A percentile compares a stretch with the other conserved stretches of the same genome.
Evolutionary conservation across 345 rosid species (phyloP).

Genomic region (Abelmoschus esculentus): DNA sequence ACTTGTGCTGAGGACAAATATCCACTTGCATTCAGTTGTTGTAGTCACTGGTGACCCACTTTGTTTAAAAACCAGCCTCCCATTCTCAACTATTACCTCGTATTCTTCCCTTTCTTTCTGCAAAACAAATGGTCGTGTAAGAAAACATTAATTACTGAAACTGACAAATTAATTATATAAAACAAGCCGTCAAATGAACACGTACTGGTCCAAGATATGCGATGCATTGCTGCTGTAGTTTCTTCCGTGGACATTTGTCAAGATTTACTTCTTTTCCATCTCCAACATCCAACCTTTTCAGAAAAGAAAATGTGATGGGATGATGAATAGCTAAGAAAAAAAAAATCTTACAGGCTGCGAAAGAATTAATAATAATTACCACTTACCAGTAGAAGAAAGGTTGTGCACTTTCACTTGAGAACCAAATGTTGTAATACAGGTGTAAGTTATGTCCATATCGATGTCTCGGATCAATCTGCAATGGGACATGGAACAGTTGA

Average conservation of each 20-base stretch:
- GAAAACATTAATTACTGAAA: neutral
- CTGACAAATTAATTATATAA: neutral
- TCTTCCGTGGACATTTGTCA: constrained; percentile 36
- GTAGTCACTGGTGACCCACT: constrained; percentile 29
- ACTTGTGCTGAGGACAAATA: constrained; percentile 58
- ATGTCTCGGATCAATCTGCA: neutral
- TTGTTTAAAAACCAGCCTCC: constrained; percentile 37
- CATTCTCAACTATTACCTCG: constrained; percentile 43
- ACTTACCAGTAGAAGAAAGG: neutral
- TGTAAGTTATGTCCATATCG: neutral
- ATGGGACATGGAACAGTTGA: neutral
- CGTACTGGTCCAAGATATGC: constrained; percentile 61
- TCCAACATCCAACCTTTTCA: constrained; percentile 41
- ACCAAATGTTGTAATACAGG: neutral
- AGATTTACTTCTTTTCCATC: constrained; percentile 47
- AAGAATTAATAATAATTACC: no score
- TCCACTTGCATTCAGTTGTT: constrained; percentile 48
- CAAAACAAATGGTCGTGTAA: neutral
- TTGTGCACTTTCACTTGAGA: neutral
- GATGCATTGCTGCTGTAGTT: constrained; percentile 48
- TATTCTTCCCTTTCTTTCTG: constrained; percentile 50
- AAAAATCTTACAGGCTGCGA: no score
- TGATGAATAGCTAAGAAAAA: no score
- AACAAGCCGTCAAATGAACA: neutral
- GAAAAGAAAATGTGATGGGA: no score